Evolutionary conservation across 2,329 filamentous ascomycete species (phyloP), one percentile per base, ranked within the genome.

Genomic region (Pleomassaria siparia): DNA sequence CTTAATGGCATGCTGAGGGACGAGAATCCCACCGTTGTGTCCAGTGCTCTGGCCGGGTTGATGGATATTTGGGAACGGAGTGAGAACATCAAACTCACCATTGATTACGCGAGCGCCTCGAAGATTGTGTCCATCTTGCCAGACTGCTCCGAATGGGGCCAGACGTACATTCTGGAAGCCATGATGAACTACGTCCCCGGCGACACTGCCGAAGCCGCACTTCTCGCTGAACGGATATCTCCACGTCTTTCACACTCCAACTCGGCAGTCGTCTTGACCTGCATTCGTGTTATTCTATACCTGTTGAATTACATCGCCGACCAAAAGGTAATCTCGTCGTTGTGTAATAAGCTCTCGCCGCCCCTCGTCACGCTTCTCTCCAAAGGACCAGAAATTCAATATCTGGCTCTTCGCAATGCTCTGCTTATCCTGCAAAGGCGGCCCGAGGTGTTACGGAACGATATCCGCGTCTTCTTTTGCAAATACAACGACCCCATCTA

Each of bases 401-500:
- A 99, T 66, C 80, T 99, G 6, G 94, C 94, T 0, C 80, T 99
- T 15, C 82, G 94, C 54, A 99, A 99, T 67, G 94, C 94, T 0
- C 80, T 99, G 2, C 79, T 99, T 12, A 99, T 99, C 58, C 77
- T 99, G 43, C 94, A 99, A 70, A 82, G 92, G 60, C 82, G 92
- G 46, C 94, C 94, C 0, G 94, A 97, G 64, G 92, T 99, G 8
- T 74, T 99, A 44, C 84, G 91, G 54, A 97, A 96, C 72, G 94
- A 99, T 71, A 97, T 99, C 53, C 85, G 94, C 39, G 94, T 99
- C 25, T 99, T 99, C 75, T 99, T 99, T 74, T 99, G 94, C 84
- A 99, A 99, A 79, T 99, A 99, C 74, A 99, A 99, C 70, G 94
- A 99, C 66, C 94, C 94, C 0, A 99, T 99, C 55, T 99, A 97